Evolutionary conservation across 2,329 filamentous ascomycete species (phyloP).

Genomic region (Metarhizium rileyi): DNA sequence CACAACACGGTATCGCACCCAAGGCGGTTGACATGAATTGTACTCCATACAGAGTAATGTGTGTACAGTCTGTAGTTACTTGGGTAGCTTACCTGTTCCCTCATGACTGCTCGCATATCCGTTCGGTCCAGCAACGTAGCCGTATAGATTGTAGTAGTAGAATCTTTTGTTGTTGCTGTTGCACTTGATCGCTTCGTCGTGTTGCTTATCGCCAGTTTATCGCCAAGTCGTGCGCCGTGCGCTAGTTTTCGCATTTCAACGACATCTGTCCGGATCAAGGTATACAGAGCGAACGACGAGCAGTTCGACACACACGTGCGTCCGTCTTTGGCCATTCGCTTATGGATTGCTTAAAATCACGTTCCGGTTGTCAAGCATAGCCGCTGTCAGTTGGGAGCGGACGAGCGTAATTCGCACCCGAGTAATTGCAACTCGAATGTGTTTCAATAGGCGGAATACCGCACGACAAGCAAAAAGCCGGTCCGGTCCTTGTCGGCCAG

Average conservation of each 20-base stretch:
- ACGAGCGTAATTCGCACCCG: not conserved
- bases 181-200: too few relatives aligned
- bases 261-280: too few relatives aligned
- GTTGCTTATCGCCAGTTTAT: too few relatives aligned
- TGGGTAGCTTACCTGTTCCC: not conserved
- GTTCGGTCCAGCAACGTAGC: not conserved
- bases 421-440: not conserved
- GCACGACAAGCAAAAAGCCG: not conserved
- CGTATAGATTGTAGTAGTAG: too few relatives aligned
- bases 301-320: too few relatives aligned
- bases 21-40: too few relatives aligned
- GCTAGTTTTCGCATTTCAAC: not conserved
- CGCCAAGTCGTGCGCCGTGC: not conserved
- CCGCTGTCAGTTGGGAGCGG: not conserved
- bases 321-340: not conserved
- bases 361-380: not conserved
- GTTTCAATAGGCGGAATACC: not conserved
- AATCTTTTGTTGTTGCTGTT: too few relatives aligned
- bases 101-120: not conserved
- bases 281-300: too few relatives aligned
- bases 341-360: too few relatives aligned
- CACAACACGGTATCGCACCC: too few relatives aligned
- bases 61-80: too few relatives aligned
- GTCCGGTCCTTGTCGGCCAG: not conserved
- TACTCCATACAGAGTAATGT: too few relatives aligned